Conservation (phyloP, 2,329 filamentous ascomycete species). For the Stagonosporopsis vannaccii region DNA sequence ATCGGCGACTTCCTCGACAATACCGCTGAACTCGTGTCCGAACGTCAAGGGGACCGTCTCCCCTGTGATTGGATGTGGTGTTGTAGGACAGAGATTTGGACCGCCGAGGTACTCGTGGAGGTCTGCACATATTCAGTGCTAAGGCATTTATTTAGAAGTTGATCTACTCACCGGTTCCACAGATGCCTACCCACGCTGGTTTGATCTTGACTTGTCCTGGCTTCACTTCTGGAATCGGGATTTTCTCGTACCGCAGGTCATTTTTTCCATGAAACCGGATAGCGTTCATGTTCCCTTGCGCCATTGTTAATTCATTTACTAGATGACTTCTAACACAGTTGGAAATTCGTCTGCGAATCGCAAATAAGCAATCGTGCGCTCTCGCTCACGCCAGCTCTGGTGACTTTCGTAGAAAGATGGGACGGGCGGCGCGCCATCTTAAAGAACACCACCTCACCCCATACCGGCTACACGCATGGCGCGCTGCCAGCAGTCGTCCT, state of each 20-base stretch:
- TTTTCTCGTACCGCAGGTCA: slow-evolving; percentile 54
- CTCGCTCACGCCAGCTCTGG: slow-evolving; percentile 1
- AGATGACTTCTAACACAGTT: background rate
- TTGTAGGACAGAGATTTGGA: slow-evolving; percentile 58
- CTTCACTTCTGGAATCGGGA: slow-evolving; percentile 50
- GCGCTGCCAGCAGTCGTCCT: background rate
- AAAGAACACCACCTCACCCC: background rate
- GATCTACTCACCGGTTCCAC: slow-evolving; percentile 32
- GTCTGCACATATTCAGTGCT: slow-evolving; percentile 28
- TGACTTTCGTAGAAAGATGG: background rate
- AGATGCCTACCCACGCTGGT: slow-evolving; percentile 54
- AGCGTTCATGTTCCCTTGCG: slow-evolving; percentile 53
- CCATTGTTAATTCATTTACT: slow-evolving; percentile 18
- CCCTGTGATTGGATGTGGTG: slow-evolving; percentile 62
- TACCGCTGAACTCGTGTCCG: slow-evolving; percentile 62
- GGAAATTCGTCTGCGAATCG: background rate
- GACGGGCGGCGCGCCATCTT: background rate
- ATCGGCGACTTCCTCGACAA: slow-evolving; percentile 60
- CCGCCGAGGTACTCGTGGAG: slow-evolving; percentile 60
- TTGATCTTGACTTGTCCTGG: slow-evolving; percentile 54
- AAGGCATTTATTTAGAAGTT: background rate
- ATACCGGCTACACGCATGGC: slow-evolving; percentile 6
- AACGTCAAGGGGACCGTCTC: slow-evolving; percentile 61
- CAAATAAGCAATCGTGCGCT: background rate
- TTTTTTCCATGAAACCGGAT: slow-evolving; percentile 55